Base-by-base conservation (phyloP, 2,329 filamentous ascomycete genomes). In the Lanzia echinophila region DNA sequence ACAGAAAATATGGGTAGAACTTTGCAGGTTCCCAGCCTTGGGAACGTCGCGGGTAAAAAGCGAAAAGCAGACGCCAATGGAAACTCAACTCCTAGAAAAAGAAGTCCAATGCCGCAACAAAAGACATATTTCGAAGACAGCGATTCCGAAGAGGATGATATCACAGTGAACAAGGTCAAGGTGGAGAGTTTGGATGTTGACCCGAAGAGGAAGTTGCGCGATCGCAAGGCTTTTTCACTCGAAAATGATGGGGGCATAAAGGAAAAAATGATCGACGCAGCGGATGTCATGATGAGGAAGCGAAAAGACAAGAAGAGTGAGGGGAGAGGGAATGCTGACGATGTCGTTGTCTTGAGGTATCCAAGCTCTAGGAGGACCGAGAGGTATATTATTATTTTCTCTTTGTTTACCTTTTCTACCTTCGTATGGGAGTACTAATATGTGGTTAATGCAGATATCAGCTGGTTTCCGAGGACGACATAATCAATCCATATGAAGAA, bases 391-490 rank as follows among this genome's bases (percentile, higher is more conserved):
- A 20, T 32, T n/a, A 6, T 22, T 20, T 43, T 31, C n/a, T 22
- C 4, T 33, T n/a, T 19, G 19, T 28, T n/a, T 6, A 17, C 10
- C 12, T 6, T 10, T 13, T 22, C 8, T 20, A 22, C 36, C 13
- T n/a, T 28, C 13, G 22, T 28, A 11, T 17, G 20, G 19, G 34
- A 8, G 12, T 42, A 17, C 52, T 54, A 44, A 54, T 20, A 10
- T 33, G 38, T 36, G 17, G 28, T 22, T 13, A 31, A 43, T 22
- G 20, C 60, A 77, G 84, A 62, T 90, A 88, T 66, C 81, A 91
- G 63, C 79, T 94, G 10, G 85, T 92, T 28, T 82, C 82, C 66
- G 88, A 88, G 46, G 86, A 86, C 58, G 88, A 95, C 60, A 86
- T 85, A 61, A 87, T 90, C 61, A 84, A 91, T 64, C 86, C 87